Evolutionary conservation across 176 grass and related monocot species (phyloP).

Genomic region (Aegilops sharonensis): DNA sequence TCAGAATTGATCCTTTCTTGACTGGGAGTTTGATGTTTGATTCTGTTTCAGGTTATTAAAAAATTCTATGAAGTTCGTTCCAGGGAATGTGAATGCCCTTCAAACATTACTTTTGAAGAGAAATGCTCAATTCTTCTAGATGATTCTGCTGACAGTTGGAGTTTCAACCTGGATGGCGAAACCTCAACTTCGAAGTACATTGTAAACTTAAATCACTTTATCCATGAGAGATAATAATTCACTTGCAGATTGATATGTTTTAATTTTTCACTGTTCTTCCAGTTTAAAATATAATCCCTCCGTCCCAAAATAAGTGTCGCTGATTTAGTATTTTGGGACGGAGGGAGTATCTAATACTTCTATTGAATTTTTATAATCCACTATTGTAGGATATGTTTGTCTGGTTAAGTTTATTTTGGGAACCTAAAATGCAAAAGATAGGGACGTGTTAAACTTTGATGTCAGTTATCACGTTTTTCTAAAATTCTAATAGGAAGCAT

Average conservation of each 20-base stretch:
- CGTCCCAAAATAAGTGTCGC: too few species aligned
- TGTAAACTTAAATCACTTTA: constrained; percentile 73
- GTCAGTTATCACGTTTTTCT: background rate
- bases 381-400: background rate
- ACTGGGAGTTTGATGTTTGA: constrained; percentile 19
- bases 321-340: too few species aligned
- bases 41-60: constrained; percentile 67
- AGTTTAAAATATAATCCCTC: background rate
- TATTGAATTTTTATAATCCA: constrained; percentile 13
- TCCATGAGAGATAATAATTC: constrained; percentile 28
- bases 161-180: constrained; percentile 65
- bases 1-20: background rate
- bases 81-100: constrained; percentile 50
- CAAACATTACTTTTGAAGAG: constrained; percentile 51
- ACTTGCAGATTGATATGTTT: constrained; percentile 23
- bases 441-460: constrained; percentile 13
- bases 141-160: constrained; percentile 81
- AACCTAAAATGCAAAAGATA: background rate
- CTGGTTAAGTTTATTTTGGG: background rate
- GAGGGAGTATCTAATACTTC: background rate
- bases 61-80: constrained; percentile 84
- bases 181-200: constrained; percentile 95
- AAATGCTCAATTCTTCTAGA: constrained; percentile 71
- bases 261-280: constrained; percentile 11
- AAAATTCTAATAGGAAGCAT: background rate